Evolutionary conservation across 169 alveolate species (phyloP), one percentile per base, ranked within the genome.

Genomic region (Plasmodium ovale): DNA sequence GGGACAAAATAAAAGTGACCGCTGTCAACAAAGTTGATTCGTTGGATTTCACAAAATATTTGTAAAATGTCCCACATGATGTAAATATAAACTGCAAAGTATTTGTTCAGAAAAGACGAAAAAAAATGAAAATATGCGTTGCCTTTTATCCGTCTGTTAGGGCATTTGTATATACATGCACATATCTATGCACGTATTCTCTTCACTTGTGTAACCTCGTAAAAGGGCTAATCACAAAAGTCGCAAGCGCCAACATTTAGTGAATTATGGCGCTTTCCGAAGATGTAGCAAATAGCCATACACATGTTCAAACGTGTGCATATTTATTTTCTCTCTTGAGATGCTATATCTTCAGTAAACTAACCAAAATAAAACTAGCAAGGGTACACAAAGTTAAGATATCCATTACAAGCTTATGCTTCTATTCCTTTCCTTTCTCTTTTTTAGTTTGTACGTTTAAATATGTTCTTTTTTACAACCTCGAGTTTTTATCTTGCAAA

Each of bases 11-110:
- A 79, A 79, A 79, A 21, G 79, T 51, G n/a, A 69, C 69, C 23
- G 69, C 77, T 53, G 79, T 25, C 65, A 79, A 35, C 27, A 79
- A 49, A 1, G 89, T 79, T 31, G 89, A 79, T 58, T 79, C 89
- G 42, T 47, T 27, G 27, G 47, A 31, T 39, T 79, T 79, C 23
- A 79, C 89, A 68, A 64, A 79, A 65, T 79, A 58, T 47, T 60
- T 62, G 35, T 79, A 79, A 79, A 79, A 79, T 35, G 27, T 39
- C 79, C 89, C 58, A 54, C 82, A 79, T 42, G 79, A 79, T 64
- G 42, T 33, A 56, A 64, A 64, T 79, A 79, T 79, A 49, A 79
- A 64, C 89, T 79, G 56, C 51, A 64, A 49, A 79, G 58, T 56
- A 1, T 33, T 64, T 64, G 53, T 64, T 64, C 72, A 37, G 44